These are phyloP conservation scores for Sistotremastrum suecicum DNA, from an alignment of 768 basidiomycete species.

Conservation along the genomic window DNA sequence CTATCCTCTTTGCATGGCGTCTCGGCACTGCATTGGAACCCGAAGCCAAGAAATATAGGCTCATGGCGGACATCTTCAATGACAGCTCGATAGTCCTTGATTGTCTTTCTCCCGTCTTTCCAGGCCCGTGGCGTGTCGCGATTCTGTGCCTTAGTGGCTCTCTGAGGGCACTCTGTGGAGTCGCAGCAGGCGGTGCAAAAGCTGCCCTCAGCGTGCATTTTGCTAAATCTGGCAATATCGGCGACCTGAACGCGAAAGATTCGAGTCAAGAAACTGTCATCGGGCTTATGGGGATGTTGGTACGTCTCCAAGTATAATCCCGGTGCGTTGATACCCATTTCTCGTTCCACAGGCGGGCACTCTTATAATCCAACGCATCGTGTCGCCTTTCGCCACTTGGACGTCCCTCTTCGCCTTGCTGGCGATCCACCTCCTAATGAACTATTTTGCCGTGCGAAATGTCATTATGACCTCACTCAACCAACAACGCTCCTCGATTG, in stretches of 20 bases:
- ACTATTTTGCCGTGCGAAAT: slow-evolving; percentile 46
- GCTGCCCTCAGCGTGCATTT: slow-evolving; percentile 57
- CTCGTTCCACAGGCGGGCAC: slow-evolving; percentile 34
- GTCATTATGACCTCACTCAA: slow-evolving; percentile 45
- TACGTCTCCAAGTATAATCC: slow-evolving; percentile 11
- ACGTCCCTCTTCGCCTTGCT: slow-evolving; percentile 36
- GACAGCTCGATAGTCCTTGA: slow-evolving; percentile 47
- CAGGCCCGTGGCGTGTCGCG: slow-evolving; percentile 22
- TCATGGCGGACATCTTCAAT: slow-evolving; percentile 54
- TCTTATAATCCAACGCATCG: slow-evolving; percentile 41
- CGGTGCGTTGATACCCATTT: neutral
- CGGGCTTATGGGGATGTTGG: slow-evolving; percentile 52
- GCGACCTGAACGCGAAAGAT: slow-evolving; percentile 61
- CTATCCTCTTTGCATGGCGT: slow-evolving; percentile 46
- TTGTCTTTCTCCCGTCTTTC: slow-evolving; percentile 41
- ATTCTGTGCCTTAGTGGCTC: slow-evolving; percentile 46
- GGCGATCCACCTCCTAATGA: slow-evolving; percentile 37
- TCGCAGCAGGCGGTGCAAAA: slow-evolving; percentile 59
- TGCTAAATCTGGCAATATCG: slow-evolving; percentile 47
- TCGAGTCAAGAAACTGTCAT: slow-evolving; percentile 60
- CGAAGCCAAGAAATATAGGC: slow-evolving; percentile 56
- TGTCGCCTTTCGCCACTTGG: slow-evolving; percentile 34
- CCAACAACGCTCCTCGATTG: slow-evolving; percentile 39
- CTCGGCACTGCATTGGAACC: slow-evolving; percentile 52
- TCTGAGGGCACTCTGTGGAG: slow-evolving; percentile 42